These are phyloP conservation scores for Gossypium longicalyx DNA, from an alignment of 345 rosid genomes.

Conservation along the genomic window DNA sequence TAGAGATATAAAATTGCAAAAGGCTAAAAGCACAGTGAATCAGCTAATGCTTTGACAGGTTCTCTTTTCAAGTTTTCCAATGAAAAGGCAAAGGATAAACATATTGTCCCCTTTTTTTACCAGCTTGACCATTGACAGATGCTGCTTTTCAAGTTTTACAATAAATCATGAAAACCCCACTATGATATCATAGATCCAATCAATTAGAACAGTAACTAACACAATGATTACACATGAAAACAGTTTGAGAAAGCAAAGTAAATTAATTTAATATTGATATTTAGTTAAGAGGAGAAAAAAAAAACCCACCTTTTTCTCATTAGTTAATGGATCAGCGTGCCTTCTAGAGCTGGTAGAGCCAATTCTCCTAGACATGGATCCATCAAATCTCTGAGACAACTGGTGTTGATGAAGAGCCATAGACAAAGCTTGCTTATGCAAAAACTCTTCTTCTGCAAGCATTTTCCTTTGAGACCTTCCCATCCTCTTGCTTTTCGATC, in stretches of 20 bases:
- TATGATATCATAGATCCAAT: slow-evolving; percentile 30
- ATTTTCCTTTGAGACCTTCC: slow-evolving; percentile 83
- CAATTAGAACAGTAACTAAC: not conserved
- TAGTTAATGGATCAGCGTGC: slow-evolving; percentile 60
- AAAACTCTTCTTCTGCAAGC: slow-evolving; percentile 75
- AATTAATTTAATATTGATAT: not conserved
- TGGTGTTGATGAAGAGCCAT: slow-evolving; percentile 92
- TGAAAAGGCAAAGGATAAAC: slow-evolving; percentile 13
- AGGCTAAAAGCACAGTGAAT: slow-evolving; percentile 9
- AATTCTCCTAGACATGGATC: slow-evolving; percentile 93
- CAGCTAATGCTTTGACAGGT: slow-evolving; percentile 15
- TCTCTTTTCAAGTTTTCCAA: slow-evolving; percentile 25
- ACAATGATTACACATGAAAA: not conserved
- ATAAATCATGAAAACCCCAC: slow-evolving; percentile 2
- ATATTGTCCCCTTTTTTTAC: not conserved
- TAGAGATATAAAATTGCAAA: slow-evolving; percentile 5
- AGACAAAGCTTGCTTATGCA: slow-evolving; percentile 89
- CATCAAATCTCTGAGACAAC: slow-evolving; percentile 88
- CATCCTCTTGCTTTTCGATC: slow-evolving; percentile 76
- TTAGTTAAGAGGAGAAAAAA: not conserved
- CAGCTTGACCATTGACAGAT: slow-evolving; percentile 15
- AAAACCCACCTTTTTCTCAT: slow-evolving; percentile 60
- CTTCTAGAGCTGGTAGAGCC: slow-evolving; percentile 80
- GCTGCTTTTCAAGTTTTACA: not conserved
- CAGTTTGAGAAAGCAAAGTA: not conserved